Base-by-base conservation (phyloP, 208 protist species). In the Ichthyophonus hoferi region DNA sequence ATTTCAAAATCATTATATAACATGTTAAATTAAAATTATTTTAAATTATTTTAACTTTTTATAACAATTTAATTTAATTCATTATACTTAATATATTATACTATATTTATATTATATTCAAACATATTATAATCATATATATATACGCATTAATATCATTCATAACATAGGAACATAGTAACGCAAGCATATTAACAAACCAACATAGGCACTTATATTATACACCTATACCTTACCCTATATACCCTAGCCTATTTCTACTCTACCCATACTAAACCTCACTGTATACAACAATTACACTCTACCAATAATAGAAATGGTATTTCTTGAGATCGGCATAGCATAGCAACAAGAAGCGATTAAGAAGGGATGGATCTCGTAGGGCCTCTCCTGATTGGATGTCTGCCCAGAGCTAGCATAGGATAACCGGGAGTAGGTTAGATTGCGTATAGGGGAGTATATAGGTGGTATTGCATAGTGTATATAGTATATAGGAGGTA, bases 281-380 rank as follows among this genome's bases (percentile, higher is more conserved):
- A 37, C 31, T 33, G 2, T 91, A 77, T 1, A 97, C 67, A 41
- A 95, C 94, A 7, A 97, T 97, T 78, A 99, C 97, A 1, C 95
- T 95, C 88, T 97, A 96, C 41, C 93, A 94, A 93, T 98, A 98
- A 83, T 96, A 94, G 91, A 97, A 99, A 31, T 93, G 89, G 93
- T 98, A 96, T 40, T 93, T 92, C 92, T 99, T 99, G 1, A 98
- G 93, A 90, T 99, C 97, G 1, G 97, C 93, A 92, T 95, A 99
- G 1, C 96, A 95, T 40, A 96, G 93, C 38, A 98, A 89, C 14
- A 96, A 90, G 41, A 97, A 96, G 82, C 89, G 89, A 12, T 42
- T 58, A 2, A 97, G 87, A n/a, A 92, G 88, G 2, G 50, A 76
- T 1, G 95, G 93, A 58, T 96, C 67, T 1, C 78, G 40, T 2